Percentiles rank a stretch among this genome's conserved stretches.
phyloP scores from a whole-genome alignment of 805 yeast species.

The Hanseniaspora hatyaiensis region DNA sequence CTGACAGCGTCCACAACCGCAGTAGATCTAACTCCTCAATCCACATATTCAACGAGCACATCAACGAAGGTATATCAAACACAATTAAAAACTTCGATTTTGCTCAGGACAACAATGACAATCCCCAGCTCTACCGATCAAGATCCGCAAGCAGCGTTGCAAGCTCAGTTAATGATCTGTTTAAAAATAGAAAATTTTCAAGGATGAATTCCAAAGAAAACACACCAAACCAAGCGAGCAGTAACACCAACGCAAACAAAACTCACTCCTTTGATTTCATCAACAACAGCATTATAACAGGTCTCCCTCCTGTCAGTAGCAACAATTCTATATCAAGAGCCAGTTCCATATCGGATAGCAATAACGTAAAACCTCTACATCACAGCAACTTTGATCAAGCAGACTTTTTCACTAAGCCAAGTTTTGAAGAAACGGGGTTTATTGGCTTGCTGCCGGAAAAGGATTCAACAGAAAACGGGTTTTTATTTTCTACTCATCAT shows the following conservation, averaged over 20 bases:
- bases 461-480: neutral
- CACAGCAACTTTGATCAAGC: no score
- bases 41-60: constrained; percentile 7
- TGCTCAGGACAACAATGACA: neutral
- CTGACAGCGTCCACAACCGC: constrained; percentile 17
- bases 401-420: no score
- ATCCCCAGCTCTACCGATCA: neutral
- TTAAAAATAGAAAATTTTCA: neutral
- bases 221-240: neutral
- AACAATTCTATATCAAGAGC: neutral
- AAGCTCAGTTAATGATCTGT: constrained; percentile 12
- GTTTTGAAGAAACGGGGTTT: neutral
- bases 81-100: constrained; percentile 3
- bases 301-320: neutral
- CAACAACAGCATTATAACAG: neutral
- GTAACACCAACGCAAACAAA: neutral
- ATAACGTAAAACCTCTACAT: no score
- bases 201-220: neutral
- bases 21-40: constrained; percentile 23
- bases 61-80: constrained; percentile 8
- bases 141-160: constrained; percentile 13
- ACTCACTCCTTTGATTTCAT: neutral
- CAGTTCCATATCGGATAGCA: neutral
- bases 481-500: neutral
- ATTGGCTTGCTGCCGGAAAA: constrained; percentile 7